These are phyloP conservation scores for Volvox africanus DNA, from an alignment of 139 green algal genomes.

Conservation along the genomic window DNA sequence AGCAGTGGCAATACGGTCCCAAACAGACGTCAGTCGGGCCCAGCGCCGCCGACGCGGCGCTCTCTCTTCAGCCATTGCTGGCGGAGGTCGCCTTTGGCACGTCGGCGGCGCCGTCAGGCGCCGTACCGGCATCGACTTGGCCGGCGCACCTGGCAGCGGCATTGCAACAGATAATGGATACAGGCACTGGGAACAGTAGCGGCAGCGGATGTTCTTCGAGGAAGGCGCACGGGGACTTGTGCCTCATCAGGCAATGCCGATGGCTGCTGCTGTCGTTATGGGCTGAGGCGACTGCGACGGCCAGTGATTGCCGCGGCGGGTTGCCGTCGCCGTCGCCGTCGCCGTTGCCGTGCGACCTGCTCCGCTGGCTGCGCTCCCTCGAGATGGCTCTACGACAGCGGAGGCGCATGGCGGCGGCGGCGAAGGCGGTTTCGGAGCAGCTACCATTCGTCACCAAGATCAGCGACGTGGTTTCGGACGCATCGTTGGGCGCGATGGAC, in stretches of 20 bases:
- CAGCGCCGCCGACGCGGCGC: background rate
- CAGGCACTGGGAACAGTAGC: background rate
- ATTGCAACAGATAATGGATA: slow-evolving; percentile 3
- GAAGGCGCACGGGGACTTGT: slow-evolving; percentile 32
- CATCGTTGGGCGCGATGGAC: background rate
- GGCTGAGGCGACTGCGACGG: background rate
- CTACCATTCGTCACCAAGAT: slow-evolving; percentile 20
- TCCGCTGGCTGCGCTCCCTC: slow-evolving; percentile 44
- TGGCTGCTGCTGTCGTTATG: slow-evolving; percentile 30
- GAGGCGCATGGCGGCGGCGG: background rate
- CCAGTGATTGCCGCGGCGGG: background rate
- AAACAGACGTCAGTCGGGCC: background rate
- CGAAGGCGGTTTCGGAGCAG: slow-evolving; percentile 17
- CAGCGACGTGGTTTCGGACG: background rate
- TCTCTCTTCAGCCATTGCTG: slow-evolving; percentile 45
- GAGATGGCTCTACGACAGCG: slow-evolving; percentile 33
- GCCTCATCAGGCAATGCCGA: slow-evolving; percentile 14
- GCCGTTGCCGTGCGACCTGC: background rate
- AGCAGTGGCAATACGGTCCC: background rate
- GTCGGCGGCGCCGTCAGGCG: background rate
- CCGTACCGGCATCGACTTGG: background rate
- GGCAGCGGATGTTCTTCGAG: background rate
- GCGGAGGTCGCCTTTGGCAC: slow-evolving; percentile 33
- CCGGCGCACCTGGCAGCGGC: slow-evolving; percentile 13
- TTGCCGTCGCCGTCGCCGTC: background rate